phyloP scores from a whole-genome alignment of 768 basidiomycete species.

The Boletus coccyginus region DNA sequence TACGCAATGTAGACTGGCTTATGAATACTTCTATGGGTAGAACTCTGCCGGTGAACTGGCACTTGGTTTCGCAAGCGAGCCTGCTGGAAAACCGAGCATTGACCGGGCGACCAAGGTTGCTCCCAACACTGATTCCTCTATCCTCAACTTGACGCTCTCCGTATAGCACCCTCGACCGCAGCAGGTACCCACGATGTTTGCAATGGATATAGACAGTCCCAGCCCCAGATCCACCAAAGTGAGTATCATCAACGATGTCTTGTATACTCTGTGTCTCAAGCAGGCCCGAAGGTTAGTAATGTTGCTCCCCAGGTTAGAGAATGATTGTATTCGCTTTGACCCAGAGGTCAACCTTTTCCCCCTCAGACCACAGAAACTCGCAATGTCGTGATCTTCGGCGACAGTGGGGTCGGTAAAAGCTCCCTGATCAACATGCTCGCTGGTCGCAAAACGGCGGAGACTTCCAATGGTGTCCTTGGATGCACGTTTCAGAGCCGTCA shows the following conservation, averaged over 20 bases:
- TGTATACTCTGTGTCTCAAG: neutral
- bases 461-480: conserved; percentile 31
- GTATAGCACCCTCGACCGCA: conserved; percentile 3
- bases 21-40: conserved; percentile 3
- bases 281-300: neutral
- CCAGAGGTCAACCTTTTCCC: neutral
- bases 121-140: neutral
- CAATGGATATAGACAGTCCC: conserved; percentile 1
- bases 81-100: neutral
- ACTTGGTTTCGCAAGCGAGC: neutral
- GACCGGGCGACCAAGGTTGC: conserved; percentile 5
- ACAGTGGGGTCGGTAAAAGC: conserved; percentile 43
- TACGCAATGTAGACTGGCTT: neutral
- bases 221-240: neutral
- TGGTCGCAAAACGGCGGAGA: conserved; percentile 26
- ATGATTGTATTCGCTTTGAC: neutral
- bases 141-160: neutral
- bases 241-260: neutral
- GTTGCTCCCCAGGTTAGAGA: conserved; percentile 9
- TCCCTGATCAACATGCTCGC: conserved; percentile 43
- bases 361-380: conserved; percentile 7
- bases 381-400: conserved; percentile 45
- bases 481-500: conserved; percentile 35
- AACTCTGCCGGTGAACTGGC: neutral
- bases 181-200: conserved; percentile 10